Conservation (phyloP, 768 basidiomycete genomes). For the Serendipita indica region DNA sequence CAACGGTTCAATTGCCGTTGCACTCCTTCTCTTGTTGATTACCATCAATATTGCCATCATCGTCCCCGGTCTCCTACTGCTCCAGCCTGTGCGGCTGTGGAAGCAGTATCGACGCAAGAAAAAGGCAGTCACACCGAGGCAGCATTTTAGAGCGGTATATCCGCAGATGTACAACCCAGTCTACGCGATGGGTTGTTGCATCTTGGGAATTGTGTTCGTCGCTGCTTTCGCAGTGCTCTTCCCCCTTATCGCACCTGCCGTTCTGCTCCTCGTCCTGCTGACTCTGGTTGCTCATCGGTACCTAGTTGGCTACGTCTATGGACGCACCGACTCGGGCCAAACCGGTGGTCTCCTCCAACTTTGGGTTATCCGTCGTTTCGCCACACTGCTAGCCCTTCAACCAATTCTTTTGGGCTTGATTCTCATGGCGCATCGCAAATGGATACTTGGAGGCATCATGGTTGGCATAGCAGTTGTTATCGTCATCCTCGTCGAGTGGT, state of each 20-base stretch:
- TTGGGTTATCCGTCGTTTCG: constrained; percentile 61
- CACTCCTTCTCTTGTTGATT: constrained; percentile 40
- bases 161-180: constrained; percentile 57
- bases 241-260: constrained; percentile 60
- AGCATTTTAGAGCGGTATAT: constrained; percentile 64
- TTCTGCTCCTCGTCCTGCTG: constrained; percentile 46
- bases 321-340: constrained; percentile 46
- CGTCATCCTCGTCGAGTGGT: constrained; percentile 45
- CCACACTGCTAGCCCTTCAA: constrained; percentile 54
- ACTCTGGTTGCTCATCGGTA: constrained; percentile 66
- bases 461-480: constrained; percentile 39
- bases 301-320: constrained; percentile 65
- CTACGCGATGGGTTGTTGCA: constrained; percentile 48
- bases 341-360: constrained; percentile 62
- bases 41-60: constrained; percentile 52
- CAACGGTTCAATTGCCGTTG: constrained; percentile 59
- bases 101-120: constrained; percentile 39
- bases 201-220: constrained; percentile 55
- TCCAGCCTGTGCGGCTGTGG: constrained; percentile 57
- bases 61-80: constrained; percentile 50
- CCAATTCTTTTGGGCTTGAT: constrained; percentile 64
- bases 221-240: constrained; percentile 62
- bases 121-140: constrained; percentile 55
- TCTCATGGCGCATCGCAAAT: constrained; percentile 47
- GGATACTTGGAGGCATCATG: constrained; percentile 57